Percentiles rank a stretch among this genome's conserved stretches.
Conservation (phyloP, 306 rosid species). For the Vigna trinervia region DNA sequence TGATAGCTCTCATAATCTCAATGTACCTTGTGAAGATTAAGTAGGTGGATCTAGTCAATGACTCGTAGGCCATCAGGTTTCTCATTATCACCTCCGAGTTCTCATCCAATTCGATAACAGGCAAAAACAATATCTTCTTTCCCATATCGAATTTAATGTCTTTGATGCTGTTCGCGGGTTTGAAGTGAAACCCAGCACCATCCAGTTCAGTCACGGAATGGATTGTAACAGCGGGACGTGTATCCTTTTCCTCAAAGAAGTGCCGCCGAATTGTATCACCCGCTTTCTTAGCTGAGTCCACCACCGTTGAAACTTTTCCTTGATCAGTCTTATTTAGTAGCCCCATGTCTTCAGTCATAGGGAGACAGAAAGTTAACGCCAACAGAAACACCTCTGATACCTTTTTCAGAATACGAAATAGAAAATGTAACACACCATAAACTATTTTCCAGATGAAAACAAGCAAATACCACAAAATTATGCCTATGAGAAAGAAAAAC, state of each 20-base stretch:
- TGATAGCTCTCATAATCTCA: conserved; percentile 43
- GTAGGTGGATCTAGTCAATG: not conserved
- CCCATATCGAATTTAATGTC: not conserved
- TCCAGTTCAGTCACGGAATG: conserved; percentile 16
- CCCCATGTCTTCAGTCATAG: not conserved
- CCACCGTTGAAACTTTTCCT: not conserved
- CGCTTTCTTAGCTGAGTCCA: not conserved
- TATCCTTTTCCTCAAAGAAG: not conserved
- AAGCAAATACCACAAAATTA: not conserved
- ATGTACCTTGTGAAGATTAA: not conserved
- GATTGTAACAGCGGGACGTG: not conserved
- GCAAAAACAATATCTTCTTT: conserved; percentile 3
- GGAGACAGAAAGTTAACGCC: not conserved
- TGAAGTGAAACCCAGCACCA: conserved; percentile 1
- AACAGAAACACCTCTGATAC: not conserved
- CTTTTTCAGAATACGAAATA: not conserved
- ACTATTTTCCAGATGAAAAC: not conserved
- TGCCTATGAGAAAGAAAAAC: not conserved
- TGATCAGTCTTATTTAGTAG: accelerated
- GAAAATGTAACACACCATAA: not conserved
- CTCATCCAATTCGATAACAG: not conserved
- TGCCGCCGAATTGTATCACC: not conserved
- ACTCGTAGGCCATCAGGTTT: conserved; percentile 3
- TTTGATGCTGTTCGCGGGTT: not conserved
- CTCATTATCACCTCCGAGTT: not conserved